Evolutionary conservation across 2,329 filamentous ascomycete species (phyloP), one percentile per base, ranked within the genome.

Genomic region (Thyridium curvatum): DNA sequence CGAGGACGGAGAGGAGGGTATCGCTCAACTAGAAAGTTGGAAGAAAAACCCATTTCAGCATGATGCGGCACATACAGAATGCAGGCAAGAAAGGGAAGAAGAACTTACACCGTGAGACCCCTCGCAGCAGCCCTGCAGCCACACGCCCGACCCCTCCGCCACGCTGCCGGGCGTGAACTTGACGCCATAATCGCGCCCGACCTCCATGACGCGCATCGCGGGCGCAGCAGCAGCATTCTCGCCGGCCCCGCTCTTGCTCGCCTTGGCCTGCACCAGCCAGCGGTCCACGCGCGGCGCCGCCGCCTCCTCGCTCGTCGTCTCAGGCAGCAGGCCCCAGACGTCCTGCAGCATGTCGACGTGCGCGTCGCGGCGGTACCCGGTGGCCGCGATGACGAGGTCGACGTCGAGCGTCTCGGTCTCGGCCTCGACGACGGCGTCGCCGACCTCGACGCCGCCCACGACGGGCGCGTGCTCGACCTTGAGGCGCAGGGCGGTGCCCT

Each of bases 111-210:
- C 91, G 61, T 97, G 91, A 28, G 89, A 94, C 45, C 74, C 79
- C 68, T 97, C 90, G 58, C 89, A 94, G 66, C 90, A 96, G 26
- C 91, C 91, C 60, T 97, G 93, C 51, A 97, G 70, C 84, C 86
- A 97, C 42, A 97, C 72, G 4, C 90, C 90, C 12, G 87, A 84
- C 33, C 82, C 78, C 1, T 72, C 56, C n/a, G 79, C 74, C 28
- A 97, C 83, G 35, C 75, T 71, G 21, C 76, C 81, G 2, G 75
- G 66, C 35, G 76, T 71, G 56, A 94, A 88, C 42, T 81, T 67
- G 35, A 96, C 77, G 37, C 74, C 74, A 61, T 97, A 97, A 58
- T 96, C 78, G 38, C 91, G 76, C 26, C 71, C 71, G 2, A 95
- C 85, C 13, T 71, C 69, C 65, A 87, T 83, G 43, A 76, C 68